phyloP scores from a whole-genome alignment of 495 filamentous ascomycete species.

The Penicillium maclennaniae region DNA sequence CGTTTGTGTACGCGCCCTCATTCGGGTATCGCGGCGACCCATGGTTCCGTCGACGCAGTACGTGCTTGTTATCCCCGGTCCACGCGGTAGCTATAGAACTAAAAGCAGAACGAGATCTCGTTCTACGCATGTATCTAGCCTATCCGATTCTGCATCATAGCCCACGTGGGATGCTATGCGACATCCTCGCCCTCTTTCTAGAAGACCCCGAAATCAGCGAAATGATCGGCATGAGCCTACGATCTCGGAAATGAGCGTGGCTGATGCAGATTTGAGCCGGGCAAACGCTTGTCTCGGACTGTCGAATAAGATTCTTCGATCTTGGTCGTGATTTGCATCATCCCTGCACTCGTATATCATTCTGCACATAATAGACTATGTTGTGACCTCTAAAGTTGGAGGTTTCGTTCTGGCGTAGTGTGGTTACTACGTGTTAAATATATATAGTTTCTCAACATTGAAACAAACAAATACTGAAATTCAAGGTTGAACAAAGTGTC shows the following conservation, averaged over 20 bases:
- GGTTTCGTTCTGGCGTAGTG: no score
- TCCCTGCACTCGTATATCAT: neutral
- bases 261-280: neutral
- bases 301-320: neutral
- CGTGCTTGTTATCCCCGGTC: neutral
- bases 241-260: conserved; percentile 6
- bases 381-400: neutral
- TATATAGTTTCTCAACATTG: neutral
- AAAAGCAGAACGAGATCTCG: no score
- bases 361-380: neutral
- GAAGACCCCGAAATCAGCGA: conserved; percentile 1
- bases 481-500: neutral
- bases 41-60: neutral
- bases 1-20: conserved; percentile 8
- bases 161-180: neutral
- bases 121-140: neutral
- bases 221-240: conserved; percentile 3
- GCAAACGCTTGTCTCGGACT: neutral
- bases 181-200: conserved; percentile 1
- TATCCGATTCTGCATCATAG: neutral
- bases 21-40: conserved; percentile 8
- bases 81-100: no score
- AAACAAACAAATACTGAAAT: neutral
- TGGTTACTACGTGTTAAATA: neutral
- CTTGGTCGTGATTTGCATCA: no score